Base-by-base conservation (phyloP, 768 basidiomycete species). In the Lactarius sp. region DNA sequence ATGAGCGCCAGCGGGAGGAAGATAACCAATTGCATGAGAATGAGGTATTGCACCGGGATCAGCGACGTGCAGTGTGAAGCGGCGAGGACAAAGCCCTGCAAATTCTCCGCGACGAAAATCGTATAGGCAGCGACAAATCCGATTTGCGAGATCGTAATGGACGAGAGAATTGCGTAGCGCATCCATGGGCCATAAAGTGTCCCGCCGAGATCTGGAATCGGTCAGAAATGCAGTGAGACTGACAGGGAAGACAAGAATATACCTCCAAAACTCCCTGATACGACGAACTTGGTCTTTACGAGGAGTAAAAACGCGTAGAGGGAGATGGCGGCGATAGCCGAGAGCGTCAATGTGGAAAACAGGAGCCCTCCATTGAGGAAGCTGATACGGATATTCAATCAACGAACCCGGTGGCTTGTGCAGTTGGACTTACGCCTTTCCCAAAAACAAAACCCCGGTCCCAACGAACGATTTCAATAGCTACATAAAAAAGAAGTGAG, bases 301-400 rank as follows among this genome's bases (percentile, higher is more conserved):
- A 99, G 83, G 0, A 98, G 83, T 33, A 99, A 76, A 83, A 98
- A 99, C 0, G 94, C 94, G 77, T 93, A 93, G 4, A 98, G 76
- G 2, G 94, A 97, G 57, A 98, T 85, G 44, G 84, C 70, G 16
- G 95, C 94, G 69, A 98, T 92, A 72, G 84, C 80, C 6, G 86
- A 75, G 69, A 98, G 85, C 2, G 87, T 83, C 60, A 93, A 59
- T 37, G 82, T 67, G 6, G 95, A 98, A 76, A 99, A 99, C 39
- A 98, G 75, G 54, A 98, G 79, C 10, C 96, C 95, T 59, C 97
- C 97, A 66, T 98, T 99, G 78, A 85, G 87, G 78, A 99, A 99
- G 56, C 93, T 94, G 61, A 39, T 41, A 46, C 10, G 10, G 31
- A 18, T 2, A 36, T 37, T 60, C 27, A 52, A 10, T 50, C 60